Evolutionary conservation across 805 yeast species (phyloP), one percentile per base, ranked within the genome.

Genomic region (Candida odintsovae): DNA sequence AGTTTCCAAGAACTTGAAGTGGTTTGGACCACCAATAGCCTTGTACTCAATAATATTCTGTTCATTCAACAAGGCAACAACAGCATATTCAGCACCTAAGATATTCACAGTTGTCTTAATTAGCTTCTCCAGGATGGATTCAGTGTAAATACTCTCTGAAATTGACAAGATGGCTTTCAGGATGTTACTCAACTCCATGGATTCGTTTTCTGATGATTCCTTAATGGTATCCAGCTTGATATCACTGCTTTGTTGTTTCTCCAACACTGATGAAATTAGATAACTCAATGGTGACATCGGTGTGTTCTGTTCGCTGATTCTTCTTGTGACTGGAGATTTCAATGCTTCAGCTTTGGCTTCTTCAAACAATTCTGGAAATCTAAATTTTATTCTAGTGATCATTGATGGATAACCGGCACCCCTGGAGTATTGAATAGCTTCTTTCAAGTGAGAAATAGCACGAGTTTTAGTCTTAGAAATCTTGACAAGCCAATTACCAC

Each of bases 121-220:
- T 16, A 77, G 50, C 38, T 65, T 70, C 19, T 60, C 53, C 3
- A 69, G 56, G 41, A 75, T 73, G 1, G 68, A 55, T 3, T 63
- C 64, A 38, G 63, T 59, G 42, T 68, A 67, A 13, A 70, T 66
- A 7, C 75, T 67, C 50, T 74, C 78, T 2, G 78, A 70, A n/a
- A 76, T 73, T 13, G 69, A 68, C n/a, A 75, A 61, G 51, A 79
- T 74, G 2, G 77, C 69, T 43, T 65, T 65, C 44, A 76, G 61
- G 0, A 76, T 75, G n/a, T 54, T 54, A 39, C 65, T 65, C 40
- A 66, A 50, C 40, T 61, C 53, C 7, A 47, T 10, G 15, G 25
- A 40, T 13, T 44, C 52, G 41, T 43, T 48, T 42, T 19, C n/a
- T 20, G 40, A 47, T 4, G 47, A n/a, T n/a, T 48, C 50, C 12